Evolutionary conservation across 805 yeast species (phyloP).

Genomic region (Alloascoidea africana): DNA sequence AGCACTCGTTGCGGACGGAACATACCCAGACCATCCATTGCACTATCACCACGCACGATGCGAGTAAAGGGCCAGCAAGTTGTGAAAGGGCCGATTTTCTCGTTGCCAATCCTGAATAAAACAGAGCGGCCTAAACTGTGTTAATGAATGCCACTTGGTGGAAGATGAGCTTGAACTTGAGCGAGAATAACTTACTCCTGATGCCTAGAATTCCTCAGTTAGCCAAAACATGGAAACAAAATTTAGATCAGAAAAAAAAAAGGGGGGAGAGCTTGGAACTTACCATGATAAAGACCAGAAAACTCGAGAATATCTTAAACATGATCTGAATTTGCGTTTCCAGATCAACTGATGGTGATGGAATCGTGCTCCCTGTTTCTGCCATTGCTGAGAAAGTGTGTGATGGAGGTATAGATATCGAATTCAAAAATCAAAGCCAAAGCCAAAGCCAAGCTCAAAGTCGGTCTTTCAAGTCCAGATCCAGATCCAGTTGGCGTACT

Average conservation of each 20-base stretch:
- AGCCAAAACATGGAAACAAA: not conserved
- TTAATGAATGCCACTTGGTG: not conserved
- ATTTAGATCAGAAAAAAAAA: too few species aligned
- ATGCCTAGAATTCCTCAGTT: conserved; percentile 3
- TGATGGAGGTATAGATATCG: too few species aligned
- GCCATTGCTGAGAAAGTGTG: too few species aligned
- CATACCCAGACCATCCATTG: conserved; percentile 40
- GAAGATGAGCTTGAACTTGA: not conserved
- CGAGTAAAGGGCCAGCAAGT: conserved; percentile 49
- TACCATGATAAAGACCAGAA: conserved; percentile 12
- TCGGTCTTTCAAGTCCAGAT: too few species aligned
- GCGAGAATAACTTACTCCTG: conserved; percentile 4
- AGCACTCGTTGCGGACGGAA: conserved; percentile 13
- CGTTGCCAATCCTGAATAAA: conserved; percentile 54
- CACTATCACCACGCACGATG: conserved; percentile 40
- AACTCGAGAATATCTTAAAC: conserved; percentile 9
- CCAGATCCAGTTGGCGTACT: too few species aligned
- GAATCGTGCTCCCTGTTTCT: too few species aligned
- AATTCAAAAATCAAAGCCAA: too few species aligned
- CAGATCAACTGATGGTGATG: too few species aligned
- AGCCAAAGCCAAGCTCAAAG: too few species aligned
- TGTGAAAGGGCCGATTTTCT: conserved; percentile 52
- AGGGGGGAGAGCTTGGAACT: too few species aligned
- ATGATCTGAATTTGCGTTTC: conserved; percentile 4
- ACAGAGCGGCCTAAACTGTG: conserved; percentile 35